Evolutionary conservation across 768 basidiomycete genomes (phyloP).

Genomic region (Phaffia australis): DNA sequence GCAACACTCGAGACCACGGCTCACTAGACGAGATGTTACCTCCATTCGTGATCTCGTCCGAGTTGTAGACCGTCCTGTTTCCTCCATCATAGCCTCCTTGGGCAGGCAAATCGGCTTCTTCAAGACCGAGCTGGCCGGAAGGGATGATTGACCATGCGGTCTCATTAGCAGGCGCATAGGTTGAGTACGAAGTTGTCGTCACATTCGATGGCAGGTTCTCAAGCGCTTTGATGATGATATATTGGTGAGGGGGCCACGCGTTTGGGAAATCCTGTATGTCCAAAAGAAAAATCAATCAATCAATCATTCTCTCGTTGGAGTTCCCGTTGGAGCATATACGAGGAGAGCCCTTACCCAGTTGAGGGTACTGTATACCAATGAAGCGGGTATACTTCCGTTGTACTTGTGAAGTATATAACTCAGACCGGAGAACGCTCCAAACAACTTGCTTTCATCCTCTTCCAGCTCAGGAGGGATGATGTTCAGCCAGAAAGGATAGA

Average conservation of each 20-base stretch:
- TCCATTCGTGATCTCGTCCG: slow-evolving; percentile 46
- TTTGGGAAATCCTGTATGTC: neutral
- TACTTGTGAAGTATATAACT: slow-evolving; percentile 57
- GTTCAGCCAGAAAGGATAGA: slow-evolving; percentile 62
- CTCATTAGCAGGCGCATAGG: slow-evolving; percentile 45
- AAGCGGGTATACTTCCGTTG: slow-evolving; percentile 74
- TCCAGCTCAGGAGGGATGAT: slow-evolving; percentile 67
- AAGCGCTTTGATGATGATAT: slow-evolving; percentile 68
- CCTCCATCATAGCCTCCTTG: slow-evolving; percentile 43
- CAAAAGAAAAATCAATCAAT: too few species aligned
- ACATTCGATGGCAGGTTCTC: slow-evolving; percentile 61
- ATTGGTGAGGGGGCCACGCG: slow-evolving; percentile 28
- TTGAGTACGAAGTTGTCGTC: slow-evolving; percentile 47
- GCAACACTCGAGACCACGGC: slow-evolving; percentile 58
- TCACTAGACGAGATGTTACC: slow-evolving; percentile 48
- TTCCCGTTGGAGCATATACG: too few species aligned
- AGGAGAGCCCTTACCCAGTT: too few species aligned
- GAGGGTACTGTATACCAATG: slow-evolving; percentile 30
- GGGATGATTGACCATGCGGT: slow-evolving; percentile 63
- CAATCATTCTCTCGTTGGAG: too few species aligned
- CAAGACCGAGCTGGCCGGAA: slow-evolving; percentile 64
- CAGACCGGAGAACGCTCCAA: slow-evolving; percentile 60
- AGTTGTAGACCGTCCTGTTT: slow-evolving; percentile 35
- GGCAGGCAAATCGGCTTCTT: slow-evolving; percentile 57
- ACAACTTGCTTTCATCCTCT: slow-evolving; percentile 49